A percentile compares a stretch with the other conserved stretches of the same genome.
Evolutionary conservation across 371 early-diverging fungal species (phyloP).

Genomic region (Saksenaea vasiformis): DNA sequence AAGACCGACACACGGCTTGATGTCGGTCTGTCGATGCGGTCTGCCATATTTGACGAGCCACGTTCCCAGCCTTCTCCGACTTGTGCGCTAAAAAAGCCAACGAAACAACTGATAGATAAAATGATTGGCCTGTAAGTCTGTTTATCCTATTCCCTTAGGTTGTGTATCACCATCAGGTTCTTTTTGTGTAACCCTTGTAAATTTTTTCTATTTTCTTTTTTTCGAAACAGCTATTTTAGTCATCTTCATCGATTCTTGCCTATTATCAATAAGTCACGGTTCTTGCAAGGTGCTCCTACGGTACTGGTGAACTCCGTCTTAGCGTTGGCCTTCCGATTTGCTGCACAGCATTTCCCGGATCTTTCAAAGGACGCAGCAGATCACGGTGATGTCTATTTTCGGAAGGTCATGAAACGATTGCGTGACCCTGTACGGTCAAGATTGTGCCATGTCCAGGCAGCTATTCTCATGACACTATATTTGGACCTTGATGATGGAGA

Average conservation of each 20-base stretch:
- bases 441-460: conserved; percentile 48
- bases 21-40: conserved; percentile 41
- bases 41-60: conserved; percentile 31
- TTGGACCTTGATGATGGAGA: conserved; percentile 47
- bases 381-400: conserved; percentile 41
- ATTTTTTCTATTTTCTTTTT: conserved; percentile 1
- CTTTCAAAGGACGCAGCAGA: conserved; percentile 31
- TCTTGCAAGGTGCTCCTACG: conserved; percentile 43
- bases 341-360: conserved; percentile 28
- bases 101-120: conserved; percentile 18
- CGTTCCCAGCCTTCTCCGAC: conserved; percentile 7
- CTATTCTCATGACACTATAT: conserved; percentile 43
- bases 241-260: conserved; percentile 62
- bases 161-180: neutral
- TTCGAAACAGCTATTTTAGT: conserved; percentile 45
- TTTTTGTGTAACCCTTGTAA: conserved; percentile 7
- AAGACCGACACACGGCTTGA: conserved; percentile 28
- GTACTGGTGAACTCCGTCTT: conserved; percentile 51
- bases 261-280: conserved; percentile 54
- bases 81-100: conserved; percentile 11
- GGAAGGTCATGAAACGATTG: conserved; percentile 38
- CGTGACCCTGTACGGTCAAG: conserved; percentile 32
- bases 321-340: conserved; percentile 53
- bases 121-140: conserved; percentile 29
- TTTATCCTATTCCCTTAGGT: neutral